Evolutionary conservation across 306 rosid genomes (phyloP).

Genomic region (Vigna angularis): DNA sequence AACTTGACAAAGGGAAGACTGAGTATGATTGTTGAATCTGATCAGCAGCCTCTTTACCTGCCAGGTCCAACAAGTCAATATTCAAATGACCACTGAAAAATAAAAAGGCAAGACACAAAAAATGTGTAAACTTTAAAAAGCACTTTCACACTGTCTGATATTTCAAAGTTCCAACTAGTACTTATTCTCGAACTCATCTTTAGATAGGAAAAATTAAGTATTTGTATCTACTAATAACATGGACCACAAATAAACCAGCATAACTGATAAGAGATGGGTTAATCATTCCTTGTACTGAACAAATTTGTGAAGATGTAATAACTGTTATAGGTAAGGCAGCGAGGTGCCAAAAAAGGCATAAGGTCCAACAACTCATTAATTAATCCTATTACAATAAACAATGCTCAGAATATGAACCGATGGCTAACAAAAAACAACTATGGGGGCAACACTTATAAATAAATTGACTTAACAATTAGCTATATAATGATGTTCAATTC

Average conservation of each 20-base stretch:
- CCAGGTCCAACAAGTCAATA: slow-evolving; percentile 32
- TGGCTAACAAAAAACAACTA: not conserved
- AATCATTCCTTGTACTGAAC: slow-evolving; percentile 6
- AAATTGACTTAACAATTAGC: not conserved
- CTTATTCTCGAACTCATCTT: slow-evolving; percentile 17
- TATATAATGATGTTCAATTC: not conserved
- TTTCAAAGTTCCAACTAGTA: slow-evolving; percentile 28
- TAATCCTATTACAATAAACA: not conserved
- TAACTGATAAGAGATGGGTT: not conserved
- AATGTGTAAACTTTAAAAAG: slow-evolving; percentile 28
- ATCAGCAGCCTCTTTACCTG: slow-evolving; percentile 73
- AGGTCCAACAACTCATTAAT: not conserved
- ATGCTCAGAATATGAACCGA: not conserved
- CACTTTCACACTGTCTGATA: slow-evolving; percentile 12
- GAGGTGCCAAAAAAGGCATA: not conserved
- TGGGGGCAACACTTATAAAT: not conserved
- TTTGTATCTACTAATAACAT: slow-evolving; percentile 1
- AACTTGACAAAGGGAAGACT: slow-evolving; percentile 51
- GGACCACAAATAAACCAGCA: slow-evolving; percentile 15
- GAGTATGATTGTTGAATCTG: slow-evolving; percentile 66
- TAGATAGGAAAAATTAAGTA: slow-evolving; percentile 9
- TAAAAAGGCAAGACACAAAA: slow-evolving; percentile 20
- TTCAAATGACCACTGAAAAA: slow-evolving; percentile 50
- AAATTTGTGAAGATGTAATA: slow-evolving; percentile 3
- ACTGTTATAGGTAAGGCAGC: not conserved